Base-by-base conservation (phyloP, 2,329 filamentous ascomycete genomes). In the Xylariaceae sp. region DNA sequence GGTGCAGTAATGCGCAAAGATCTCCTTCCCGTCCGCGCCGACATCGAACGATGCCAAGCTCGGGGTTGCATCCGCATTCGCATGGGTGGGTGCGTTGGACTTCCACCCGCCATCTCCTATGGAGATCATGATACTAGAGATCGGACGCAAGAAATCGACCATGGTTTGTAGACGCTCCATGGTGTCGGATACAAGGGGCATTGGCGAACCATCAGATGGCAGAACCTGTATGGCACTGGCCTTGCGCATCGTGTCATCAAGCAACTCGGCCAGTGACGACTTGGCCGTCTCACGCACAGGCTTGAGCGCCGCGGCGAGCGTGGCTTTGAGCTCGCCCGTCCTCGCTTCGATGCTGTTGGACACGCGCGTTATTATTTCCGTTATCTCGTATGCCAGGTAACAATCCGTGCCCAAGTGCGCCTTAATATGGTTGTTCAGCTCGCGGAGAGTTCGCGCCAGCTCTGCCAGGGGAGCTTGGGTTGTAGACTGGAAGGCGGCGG, bases 221-320 rank as follows among this genome's bases (percentile, higher is more conserved):
- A 97, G 74, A 8, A 80, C 76, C 51, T 86, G 80, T 51, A 95
- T 75, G 30, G 72, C 74, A 53, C 78, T 77, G 32, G 90, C 81
- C 61, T 83, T 87, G 41, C 84, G 84, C 64, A 85, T 86, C 12
- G 87, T 90, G 62, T 96, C 91, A 32, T 94, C 90, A 1, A 97
- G 75, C 27, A 99, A 76, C 65, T 92, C 89, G 7, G 83, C 80
- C 12, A 99, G 77, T 0, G 92, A 96, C 1, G 81, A 79, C 69
- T 96, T 96, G 40, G 89, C 92, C 0, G 92, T 97, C 68, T 96
- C 92, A 26, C 91, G 84, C 8, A 97, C 83, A 0, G 94, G 94
- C 64, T 94, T 91, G 11, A 97, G 75, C 6, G 90, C 89, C 52
- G 95, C 89, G 4, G 89, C 86, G 50, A 99, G 82, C 4, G 89